Base-by-base conservation (phyloP, 75 land plant genomes). In the Cryptomeria japonica region DNA sequence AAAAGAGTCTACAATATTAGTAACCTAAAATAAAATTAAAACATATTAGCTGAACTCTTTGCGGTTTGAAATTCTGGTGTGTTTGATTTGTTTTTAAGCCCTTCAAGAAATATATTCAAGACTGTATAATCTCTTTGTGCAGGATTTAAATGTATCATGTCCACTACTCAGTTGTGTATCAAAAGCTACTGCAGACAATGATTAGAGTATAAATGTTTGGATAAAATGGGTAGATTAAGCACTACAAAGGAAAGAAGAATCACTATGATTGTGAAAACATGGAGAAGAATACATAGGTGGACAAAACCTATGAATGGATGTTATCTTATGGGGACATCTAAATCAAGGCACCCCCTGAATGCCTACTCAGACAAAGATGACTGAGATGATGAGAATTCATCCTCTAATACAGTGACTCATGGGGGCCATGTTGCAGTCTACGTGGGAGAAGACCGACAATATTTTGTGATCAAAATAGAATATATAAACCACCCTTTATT, bases 401-500 rank as follows among this genome's bases (percentile, higher is more conserved):
- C 0, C 12, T 25, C 53, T 4, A 10, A 4, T 14, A 2, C n/a
- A 32, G 14, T 85, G 15, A 84, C 86, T 18, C 90, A 85, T 3
- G 31, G 56, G 2, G 97, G 97, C 36, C 92, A 94, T 88, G 38
- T 95, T n/a, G 94, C 91, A 14, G 91, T 95, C 38, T 94, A 94
- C 58, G 97, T 95, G 37, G 97, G 95, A 1, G 90, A 92, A 56
- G 88, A 90, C 12, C 56, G 72, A 72, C 89, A 76, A 68, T 77
- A 94, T 53, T 92, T 87, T 88, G 87, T 94, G 12, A 90, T 95
- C 84, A 92, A 89, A 86, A 88, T 92, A 47, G 79, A 80, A 32
- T 89, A 92, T 31, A 88, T 95, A n/a, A 88, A 90, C 34, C 97
- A 95, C 86, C 95, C 93, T 0, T 88, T 95, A 19, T 95, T 95